Conservation (phyloP, 345 rosid genomes). For the Orychophragmus violaceus region DNA sequence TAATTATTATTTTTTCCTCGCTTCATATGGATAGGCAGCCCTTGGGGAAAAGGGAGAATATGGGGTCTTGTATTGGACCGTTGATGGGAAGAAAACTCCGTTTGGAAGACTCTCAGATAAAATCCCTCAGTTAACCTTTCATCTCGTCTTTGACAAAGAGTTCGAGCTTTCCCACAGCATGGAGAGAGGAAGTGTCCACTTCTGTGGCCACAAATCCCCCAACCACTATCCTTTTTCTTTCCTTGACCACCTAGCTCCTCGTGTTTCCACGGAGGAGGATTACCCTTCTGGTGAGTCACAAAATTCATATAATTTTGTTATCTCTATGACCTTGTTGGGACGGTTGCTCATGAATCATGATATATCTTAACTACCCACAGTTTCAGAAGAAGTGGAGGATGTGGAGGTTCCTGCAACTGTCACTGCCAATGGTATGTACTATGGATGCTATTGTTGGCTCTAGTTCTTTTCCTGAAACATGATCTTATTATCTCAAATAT, state of each 20-base stretch:
- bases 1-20: neutral
- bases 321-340: too few species aligned
- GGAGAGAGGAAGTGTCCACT: constrained; percentile 47
- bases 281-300: constrained; percentile 35
- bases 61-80: constrained; percentile 37
- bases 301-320: neutral
- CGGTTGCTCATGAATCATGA: neutral
- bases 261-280: constrained; percentile 6
- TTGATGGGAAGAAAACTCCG: constrained; percentile 44
- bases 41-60: constrained; percentile 45
- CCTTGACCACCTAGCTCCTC: constrained; percentile 34
- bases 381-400: constrained; percentile 35
- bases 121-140: constrained; percentile 53
- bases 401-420: constrained; percentile 21
- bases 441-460: neutral
- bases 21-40: constrained; percentile 43
- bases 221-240: constrained; percentile 14
- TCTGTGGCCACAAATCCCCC: constrained; percentile 51
- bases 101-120: constrained; percentile 54
- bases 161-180: constrained; percentile 68
- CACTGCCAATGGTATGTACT: constrained; percentile 9
- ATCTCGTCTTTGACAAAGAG: constrained; percentile 63
- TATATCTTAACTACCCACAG: constrained; percentile 13
- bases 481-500: neutral
- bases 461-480: neutral